Evolutionary conservation across 2,329 filamentous ascomycete genomes (phyloP).

Genomic region (Proliferodiscus dingleyae): DNA sequence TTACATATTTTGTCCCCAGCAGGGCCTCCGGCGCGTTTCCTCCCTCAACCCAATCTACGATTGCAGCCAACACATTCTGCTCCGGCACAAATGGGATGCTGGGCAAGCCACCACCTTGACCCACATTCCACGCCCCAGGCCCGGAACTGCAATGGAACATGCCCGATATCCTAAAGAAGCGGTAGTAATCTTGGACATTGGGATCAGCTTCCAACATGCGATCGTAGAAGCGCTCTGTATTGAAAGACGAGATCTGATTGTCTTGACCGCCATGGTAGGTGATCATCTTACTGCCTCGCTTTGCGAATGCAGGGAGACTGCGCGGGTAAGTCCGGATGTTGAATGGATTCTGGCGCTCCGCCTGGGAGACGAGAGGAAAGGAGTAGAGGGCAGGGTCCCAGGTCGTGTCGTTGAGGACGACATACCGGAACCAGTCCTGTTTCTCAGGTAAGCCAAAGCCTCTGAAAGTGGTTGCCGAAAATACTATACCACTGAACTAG

Average conservation of each 20-base stretch:
- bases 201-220: slow-evolving; percentile 8
- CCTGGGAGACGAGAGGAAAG: slow-evolving; percentile 34
- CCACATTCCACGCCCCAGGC: slow-evolving; percentile 38
- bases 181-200: slow-evolving; percentile 38
- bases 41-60: slow-evolving; percentile 43
- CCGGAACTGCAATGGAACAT: slow-evolving; percentile 48
- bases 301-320: slow-evolving; percentile 13
- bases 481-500: slow-evolving; percentile 13
- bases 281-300: slow-evolving; percentile 34
- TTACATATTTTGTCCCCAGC: slow-evolving; percentile 41
- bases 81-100: slow-evolving; percentile 1
- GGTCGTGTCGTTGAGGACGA: slow-evolving; percentile 42
- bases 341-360: slow-evolving; percentile 23
- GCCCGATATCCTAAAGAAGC: slow-evolving; percentile 48
- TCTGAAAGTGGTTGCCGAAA: neutral
- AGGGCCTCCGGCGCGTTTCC: slow-evolving; percentile 37
- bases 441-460: slow-evolving; percentile 33
- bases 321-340: slow-evolving; percentile 24
- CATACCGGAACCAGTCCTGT: slow-evolving; percentile 40
- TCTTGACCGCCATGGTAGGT: slow-evolving; percentile 40
- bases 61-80: slow-evolving; percentile 40
- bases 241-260: slow-evolving; percentile 25
- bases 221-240: slow-evolving; percentile 22
- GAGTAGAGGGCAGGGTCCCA: slow-evolving; percentile 34
- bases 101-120: slow-evolving; percentile 20